Conservation (phyloP, 331 rosid genomes). For the Rhamnella rubrinervis region DNA sequence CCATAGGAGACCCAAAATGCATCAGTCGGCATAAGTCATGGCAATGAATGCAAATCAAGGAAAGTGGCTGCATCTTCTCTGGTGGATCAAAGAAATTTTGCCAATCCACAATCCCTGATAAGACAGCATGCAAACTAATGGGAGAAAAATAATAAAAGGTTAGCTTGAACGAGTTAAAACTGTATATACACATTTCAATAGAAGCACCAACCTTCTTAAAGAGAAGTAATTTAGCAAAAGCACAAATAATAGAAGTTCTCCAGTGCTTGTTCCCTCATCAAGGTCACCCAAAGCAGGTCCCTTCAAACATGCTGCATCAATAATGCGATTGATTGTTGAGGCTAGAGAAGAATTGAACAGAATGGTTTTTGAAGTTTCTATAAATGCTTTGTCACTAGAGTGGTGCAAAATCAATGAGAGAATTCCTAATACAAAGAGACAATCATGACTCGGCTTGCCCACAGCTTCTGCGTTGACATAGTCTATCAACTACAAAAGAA, state of each 20-base stretch:
- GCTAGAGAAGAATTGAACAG: slow-evolving; percentile 50
- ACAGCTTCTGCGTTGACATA: slow-evolving; percentile 31
- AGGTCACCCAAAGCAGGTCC: slow-evolving; percentile 80
- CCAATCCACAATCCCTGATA: slow-evolving; percentile 79
- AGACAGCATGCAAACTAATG: slow-evolving; percentile 58
- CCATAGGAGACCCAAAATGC: slow-evolving; percentile 69
- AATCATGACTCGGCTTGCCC: slow-evolving; percentile 49
- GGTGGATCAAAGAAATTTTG: slow-evolving; percentile 50
- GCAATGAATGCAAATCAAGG: slow-evolving; percentile 64
- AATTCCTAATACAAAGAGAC: slow-evolving; percentile 55
- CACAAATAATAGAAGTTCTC: slow-evolving; percentile 50
- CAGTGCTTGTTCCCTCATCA: slow-evolving; percentile 52
- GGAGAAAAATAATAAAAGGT: slow-evolving; percentile 2
- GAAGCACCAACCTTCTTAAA: slow-evolving; percentile 54
- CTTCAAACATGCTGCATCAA: slow-evolving; percentile 54
- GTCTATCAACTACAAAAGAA: slow-evolving; percentile 57
- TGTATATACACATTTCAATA: slow-evolving; percentile 3
- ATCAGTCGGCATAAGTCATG: slow-evolving; percentile 75
- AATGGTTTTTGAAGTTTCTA: slow-evolving; percentile 71
- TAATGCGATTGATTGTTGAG: slow-evolving; percentile 42
- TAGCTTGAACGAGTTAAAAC: slow-evolving; percentile 17
- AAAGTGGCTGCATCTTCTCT: slow-evolving; percentile 41
- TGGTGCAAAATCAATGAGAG: slow-evolving; percentile 72
- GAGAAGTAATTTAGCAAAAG: slow-evolving; percentile 74
- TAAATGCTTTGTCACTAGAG: slow-evolving; percentile 53